Evolutionary conservation across 148 eudicot species (phyloP).

Genomic region (Cornus suecica): DNA sequence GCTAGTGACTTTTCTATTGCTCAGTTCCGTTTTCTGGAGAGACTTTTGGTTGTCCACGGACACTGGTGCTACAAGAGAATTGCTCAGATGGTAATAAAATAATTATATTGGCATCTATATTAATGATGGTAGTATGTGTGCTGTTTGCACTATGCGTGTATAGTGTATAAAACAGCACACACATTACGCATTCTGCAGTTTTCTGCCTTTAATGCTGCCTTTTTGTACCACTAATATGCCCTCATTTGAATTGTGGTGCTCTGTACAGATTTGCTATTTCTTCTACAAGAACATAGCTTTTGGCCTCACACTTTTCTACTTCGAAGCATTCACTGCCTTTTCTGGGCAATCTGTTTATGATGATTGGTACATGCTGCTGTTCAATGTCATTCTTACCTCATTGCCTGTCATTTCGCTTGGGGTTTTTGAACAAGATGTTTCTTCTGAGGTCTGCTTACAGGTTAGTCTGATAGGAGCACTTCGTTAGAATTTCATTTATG

Average conservation of each 20-base stretch:
- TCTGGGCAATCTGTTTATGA: constrained; percentile 90
- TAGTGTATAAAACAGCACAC: background rate
- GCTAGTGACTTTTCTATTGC: constrained; percentile 96
- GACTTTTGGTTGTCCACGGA: constrained; percentile 90
- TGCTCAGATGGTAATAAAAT: constrained; percentile 78
- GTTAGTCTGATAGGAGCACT: constrained; percentile 34
- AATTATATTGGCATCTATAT: background rate
- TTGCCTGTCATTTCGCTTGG: constrained; percentile 90
- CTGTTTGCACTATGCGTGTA: background rate
- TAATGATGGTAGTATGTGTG: background rate
- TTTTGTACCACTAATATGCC: background rate
- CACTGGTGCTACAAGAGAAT: constrained; percentile 99
- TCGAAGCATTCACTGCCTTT: constrained; percentile 84
- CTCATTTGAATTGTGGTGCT: constrained; percentile 4
- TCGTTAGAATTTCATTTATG: background rate
- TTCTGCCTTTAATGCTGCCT: background rate
- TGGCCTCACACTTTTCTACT: constrained; percentile 91
- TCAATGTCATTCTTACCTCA: constrained; percentile 86
- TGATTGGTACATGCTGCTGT: constrained; percentile 83
- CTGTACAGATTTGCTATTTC: constrained; percentile 84
- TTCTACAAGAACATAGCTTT: constrained; percentile 95
- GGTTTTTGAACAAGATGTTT: constrained; percentile 93
- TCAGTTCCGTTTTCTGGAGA: constrained; percentile 85
- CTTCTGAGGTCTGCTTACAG: constrained; percentile 85
- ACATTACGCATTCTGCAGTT: background rate